Base-by-base conservation (phyloP, 2,329 filamentous ascomycete genomes). In the Cordyceps farinosa region DNA sequence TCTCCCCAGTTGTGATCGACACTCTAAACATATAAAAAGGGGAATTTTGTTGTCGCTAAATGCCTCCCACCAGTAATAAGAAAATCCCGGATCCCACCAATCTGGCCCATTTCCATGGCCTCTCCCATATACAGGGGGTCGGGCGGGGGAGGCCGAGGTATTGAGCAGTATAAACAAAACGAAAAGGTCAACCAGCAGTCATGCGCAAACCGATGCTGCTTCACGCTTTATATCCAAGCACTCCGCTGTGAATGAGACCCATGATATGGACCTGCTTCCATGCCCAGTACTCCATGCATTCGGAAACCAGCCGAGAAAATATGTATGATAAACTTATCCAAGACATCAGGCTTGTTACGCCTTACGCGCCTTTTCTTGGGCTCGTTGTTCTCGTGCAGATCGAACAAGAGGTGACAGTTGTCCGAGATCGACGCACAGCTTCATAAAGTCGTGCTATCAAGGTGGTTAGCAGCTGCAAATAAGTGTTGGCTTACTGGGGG, bases 351-450 rank as follows among this genome's bases (percentile, higher is more conserved):
- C 15, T 40, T 4, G 27, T 44, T 50, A 63, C n/a, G 38, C 87
- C 75, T 91, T 91, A 67, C 87, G 85, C 65, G 87, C 87, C 77
- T 91, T 91, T 77, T 98, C 94, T 71, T 94, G 89, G 32, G 90
- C 90, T 74, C 93, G 86, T 67, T 92, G 92, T 74, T 91, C 87
- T 68, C 93, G 86, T 54, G 94, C 94, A 48, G 92, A 90, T 71
- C 89, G 87, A 59, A 98, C 94, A 64, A 98, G 84, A 10, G 94
- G 93, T 32, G 94, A 89, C 61, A 98, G 82, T 65, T 92, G 91
- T 61, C 82, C 82, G 17, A 93, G 77, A 64, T 91, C 89, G 62
- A 90, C 87, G 70, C 90, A 92, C 66, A 83, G 76, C 71, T 87
- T 87, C 88, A 93, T 92, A 74, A 93, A 93, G 15, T 90, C 87